Evolutionary conservation across 2,329 filamentous ascomycete species (phyloP).

Genomic region (Coniochaeta prunicola): DNA sequence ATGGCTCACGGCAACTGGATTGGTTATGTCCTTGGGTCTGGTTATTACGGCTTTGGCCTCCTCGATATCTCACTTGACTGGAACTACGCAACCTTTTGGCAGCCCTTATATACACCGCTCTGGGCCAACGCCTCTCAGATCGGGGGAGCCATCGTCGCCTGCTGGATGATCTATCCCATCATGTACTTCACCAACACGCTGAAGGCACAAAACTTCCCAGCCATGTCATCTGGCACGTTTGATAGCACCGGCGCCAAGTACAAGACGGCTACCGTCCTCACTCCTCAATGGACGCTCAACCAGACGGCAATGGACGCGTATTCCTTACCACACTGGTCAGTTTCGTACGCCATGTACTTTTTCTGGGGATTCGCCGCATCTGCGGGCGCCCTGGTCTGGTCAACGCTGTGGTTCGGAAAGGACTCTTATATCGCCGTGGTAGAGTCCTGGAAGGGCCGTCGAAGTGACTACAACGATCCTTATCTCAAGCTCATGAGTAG

Average conservation of each 20-base stretch:
- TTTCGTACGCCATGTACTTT: constrained; percentile 22
- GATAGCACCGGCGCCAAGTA: constrained; percentile 17
- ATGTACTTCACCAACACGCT: constrained; percentile 16
- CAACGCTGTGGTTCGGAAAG: constrained; percentile 19
- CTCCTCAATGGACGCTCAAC: constrained; percentile 18
- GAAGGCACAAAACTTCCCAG: constrained; percentile 11
- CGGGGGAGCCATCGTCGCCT: constrained; percentile 9
- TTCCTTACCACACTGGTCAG: constrained; percentile 18
- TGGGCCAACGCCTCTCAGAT: constrained; percentile 15
- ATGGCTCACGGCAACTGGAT: constrained; percentile 23
- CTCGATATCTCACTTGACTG: constrained; percentile 21
- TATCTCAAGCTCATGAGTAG: constrained; percentile 22
- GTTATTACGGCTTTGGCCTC: constrained; percentile 21
- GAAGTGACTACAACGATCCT: constrained; percentile 19
- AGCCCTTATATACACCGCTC: constrained; percentile 14
- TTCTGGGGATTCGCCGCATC: constrained; percentile 26
- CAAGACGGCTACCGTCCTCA: constrained; percentile 19
- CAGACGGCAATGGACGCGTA: constrained; percentile 18
- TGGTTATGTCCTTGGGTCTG: constrained; percentile 20
- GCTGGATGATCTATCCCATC: constrained; percentile 15
- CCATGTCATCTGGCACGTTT: constrained; percentile 17
- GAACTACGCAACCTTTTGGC: constrained; percentile 16
- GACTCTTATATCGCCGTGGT: constrained; percentile 12
- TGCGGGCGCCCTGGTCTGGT: constrained; percentile 20
- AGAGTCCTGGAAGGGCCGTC: constrained; percentile 12